Conservation (phyloP, 202 grass and related monocot genomes). For the Zizania palustris region DNA sequence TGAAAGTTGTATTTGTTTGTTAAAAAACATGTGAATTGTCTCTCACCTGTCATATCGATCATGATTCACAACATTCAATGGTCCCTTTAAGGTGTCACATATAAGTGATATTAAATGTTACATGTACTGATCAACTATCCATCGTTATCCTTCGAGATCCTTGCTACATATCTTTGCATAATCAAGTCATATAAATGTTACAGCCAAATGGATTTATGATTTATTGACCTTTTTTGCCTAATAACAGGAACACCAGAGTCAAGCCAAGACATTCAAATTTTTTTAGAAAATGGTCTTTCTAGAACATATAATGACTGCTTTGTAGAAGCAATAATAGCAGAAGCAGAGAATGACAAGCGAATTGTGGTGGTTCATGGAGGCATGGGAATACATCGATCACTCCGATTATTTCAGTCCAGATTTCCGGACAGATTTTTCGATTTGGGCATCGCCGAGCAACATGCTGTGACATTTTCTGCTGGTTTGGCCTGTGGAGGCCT, state of each 20-base stretch:
- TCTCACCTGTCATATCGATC: background rate
- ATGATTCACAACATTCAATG: background rate
- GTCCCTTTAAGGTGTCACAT: background rate
- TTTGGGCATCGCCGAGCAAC: constrained; percentile 73
- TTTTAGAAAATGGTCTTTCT: constrained; percentile 49
- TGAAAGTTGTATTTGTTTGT: constrained; percentile 9
- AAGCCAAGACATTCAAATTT: constrained; percentile 30
- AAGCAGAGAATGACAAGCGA: constrained; percentile 66
- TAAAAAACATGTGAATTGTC: background rate
- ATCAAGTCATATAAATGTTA: background rate
- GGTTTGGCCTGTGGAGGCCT: constrained; percentile 73
- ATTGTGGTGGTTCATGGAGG: constrained; percentile 74
- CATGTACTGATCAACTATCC: background rate
- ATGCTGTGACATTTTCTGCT: constrained; percentile 75
- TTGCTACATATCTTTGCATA: constrained; percentile 23
- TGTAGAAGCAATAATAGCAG: constrained; percentile 62
- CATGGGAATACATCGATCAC: constrained; percentile 69
- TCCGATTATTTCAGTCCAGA: constrained; percentile 61
- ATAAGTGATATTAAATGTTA: constrained; percentile 9
- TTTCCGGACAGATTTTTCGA: constrained; percentile 82
- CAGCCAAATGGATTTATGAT: background rate
- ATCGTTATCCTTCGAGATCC: constrained; percentile 4
- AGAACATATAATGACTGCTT: constrained; percentile 76
- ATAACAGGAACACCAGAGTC: constrained; percentile 43
- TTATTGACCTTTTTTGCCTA: constrained; percentile 4